phyloP scores from a whole-genome alignment of 306 rosid genomes.

The Rosa rugosa region DNA sequence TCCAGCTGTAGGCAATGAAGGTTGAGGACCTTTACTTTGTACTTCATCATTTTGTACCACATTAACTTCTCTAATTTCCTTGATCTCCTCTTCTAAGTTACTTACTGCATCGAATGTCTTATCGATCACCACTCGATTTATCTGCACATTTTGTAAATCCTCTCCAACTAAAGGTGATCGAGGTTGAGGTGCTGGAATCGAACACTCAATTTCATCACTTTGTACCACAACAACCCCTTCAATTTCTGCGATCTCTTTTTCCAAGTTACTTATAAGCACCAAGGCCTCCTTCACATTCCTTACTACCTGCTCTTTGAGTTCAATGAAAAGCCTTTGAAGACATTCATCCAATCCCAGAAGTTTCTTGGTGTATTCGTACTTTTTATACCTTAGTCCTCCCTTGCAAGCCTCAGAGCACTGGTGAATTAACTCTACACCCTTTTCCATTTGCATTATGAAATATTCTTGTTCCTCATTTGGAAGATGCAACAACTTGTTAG shows the following conservation, averaged over 20 bases:
- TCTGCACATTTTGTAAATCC: neutral
- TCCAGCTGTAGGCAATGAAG: neutral
- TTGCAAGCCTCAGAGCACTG: neutral
- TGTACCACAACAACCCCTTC: neutral
- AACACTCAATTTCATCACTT: neutral
- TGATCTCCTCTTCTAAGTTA: neutral
- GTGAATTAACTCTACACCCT: neutral
- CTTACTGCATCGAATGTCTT: neutral
- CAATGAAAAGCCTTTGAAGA: neutral
- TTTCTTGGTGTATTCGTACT: neutral
- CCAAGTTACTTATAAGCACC: neutral
- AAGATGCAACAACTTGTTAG: neutral
- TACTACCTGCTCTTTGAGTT: neutral
- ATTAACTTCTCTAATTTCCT: neutral
- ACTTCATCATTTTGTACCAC: neutral
- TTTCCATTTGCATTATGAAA: neutral
- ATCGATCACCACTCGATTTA: neutral
- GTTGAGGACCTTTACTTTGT: neutral
- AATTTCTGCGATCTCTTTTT: neutral
- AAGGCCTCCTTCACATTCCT: neutral
- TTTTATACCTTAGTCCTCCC: neutral
- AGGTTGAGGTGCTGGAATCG: neutral
- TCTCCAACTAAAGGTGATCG: neutral
- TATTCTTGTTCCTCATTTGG: neutral
- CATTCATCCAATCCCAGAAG: neutral